Percentiles rank a stretch among this genome's conserved stretches.
These are phyloP conservation scores for Ganoderma lucidum DNA, from an alignment of 1,284 basidiomycete genomes.

Conservation along the genomic window DNA sequence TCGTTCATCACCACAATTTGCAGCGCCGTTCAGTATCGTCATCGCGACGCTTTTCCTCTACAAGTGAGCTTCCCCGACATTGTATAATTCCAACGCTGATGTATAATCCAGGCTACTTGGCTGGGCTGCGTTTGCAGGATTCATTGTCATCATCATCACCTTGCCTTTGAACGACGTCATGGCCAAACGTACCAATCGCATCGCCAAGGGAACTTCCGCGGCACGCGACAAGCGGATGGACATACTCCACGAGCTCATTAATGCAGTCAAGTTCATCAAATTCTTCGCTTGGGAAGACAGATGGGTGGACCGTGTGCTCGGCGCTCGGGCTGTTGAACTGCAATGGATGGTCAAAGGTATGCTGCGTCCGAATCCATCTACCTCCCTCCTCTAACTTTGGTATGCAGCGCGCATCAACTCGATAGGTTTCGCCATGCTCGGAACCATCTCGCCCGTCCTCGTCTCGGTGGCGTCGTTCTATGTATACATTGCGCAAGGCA, in stretches of 20 bases:
- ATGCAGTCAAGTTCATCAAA: conserved; percentile 86
- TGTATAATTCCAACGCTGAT: conserved; percentile 13
- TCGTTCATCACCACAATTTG: neutral
- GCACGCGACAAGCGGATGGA: conserved; percentile 88
- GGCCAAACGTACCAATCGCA: conserved; percentile 66
- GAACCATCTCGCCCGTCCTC: conserved; percentile 71
- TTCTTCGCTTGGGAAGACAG: conserved; percentile 86
- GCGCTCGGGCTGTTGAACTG: conserved; percentile 68
- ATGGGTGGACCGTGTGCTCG: conserved; percentile 73
- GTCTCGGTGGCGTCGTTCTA: conserved; percentile 77
- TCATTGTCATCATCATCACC: conserved; percentile 72
- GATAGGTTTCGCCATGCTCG: conserved; percentile 68
- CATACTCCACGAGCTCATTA: conserved; percentile 87
- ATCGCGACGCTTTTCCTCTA: conserved; percentile 84
- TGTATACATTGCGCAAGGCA: conserved; percentile 66
- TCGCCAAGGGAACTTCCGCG: conserved; percentile 76
- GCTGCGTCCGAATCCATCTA: too few species aligned
- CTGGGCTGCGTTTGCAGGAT: conserved; percentile 85
- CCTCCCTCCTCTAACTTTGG: neutral
- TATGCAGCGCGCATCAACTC: conserved; percentile 67
- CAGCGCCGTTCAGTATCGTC: conserved; percentile 81
- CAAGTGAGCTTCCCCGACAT: conserved; percentile 47
- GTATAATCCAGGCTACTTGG: conserved; percentile 71
- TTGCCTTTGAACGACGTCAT: conserved; percentile 80
- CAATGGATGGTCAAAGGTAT: conserved; percentile 75